Evolutionary conservation across 2,329 filamentous ascomycete species (phyloP), one percentile per base, ranked within the genome.

Genomic region (Rutstroemia sp.): DNA sequence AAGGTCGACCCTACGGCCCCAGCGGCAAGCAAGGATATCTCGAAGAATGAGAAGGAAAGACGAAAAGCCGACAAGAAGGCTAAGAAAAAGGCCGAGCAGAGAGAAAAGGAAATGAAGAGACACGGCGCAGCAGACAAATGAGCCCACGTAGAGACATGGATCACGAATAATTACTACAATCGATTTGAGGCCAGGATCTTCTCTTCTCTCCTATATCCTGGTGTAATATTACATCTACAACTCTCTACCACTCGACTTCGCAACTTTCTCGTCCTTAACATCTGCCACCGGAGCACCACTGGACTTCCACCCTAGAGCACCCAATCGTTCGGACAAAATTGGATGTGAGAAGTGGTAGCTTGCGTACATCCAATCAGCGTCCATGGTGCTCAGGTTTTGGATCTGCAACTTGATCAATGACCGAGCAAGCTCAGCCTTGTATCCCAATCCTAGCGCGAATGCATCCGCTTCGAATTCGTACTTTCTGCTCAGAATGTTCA

Each of bases 281-380:
- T 57, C 57, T 39, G 47, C 38, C 73, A 39, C 48, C 2, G 48
- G 39, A 21, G 30, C 69, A 67, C 54, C 60, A 55, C 74, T 73
- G 19, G 77, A 71, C 68, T 80, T 81, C 92, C 92, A 99, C 62
- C 89, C 86, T 59, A 99, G 80, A 1, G 92, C 94, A 72, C 88
- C 89, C 67, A 99, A 79, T 67, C 94, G 84, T 80, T 99, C 95
- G 1, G 92, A 88, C 63, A 99, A 78, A 64, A 97, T 96, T 1
- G 94, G 94, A 74, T 99, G 94, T 23, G 92, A 96, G 79, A 95
- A 96, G 76, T 99, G 92, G 78, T 97, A 99, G 74, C 87, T 95
- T 54, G 94, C 94, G 73, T 95, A 99, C 81, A 96, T 84, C 88
- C 89, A 95, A 74, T 99, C 95, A 27, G 94, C 94, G 67, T 99